Evolutionary conservation across 2,329 filamentous ascomycete species (phyloP), one percentile per base, ranked within the genome.

Genomic region (Cladosporium sp.): DNA sequence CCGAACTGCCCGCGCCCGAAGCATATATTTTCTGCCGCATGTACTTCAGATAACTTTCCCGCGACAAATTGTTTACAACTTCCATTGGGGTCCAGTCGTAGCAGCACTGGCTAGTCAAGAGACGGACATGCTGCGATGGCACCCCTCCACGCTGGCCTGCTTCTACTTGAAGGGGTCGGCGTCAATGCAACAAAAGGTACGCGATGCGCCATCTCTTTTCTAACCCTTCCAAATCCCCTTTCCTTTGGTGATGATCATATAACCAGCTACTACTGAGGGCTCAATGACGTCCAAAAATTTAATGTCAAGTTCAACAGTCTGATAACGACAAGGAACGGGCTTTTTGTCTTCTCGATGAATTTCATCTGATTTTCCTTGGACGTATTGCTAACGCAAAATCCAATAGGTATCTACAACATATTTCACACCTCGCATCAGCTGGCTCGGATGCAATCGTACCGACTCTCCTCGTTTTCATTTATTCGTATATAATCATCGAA

Each of bases 271-370:
- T 70, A 66, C 62, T 65, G 68, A 70, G 56, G 58, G 59, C 50
- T 58, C 59, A 54, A 67, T 69, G 66, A 69, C 57, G 61, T 54
- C 58, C 68, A 69, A 64, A 52, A 64, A 60, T 43, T 35, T 40
- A 43, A 59, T 61, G 67, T 77, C 74, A 77, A 77, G 75, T 75
- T 78, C 75, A 77, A 77, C 74, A 77, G 70, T 74, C 73, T 78
- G 75, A 79, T 68, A 54, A 35, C 28, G 44, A 44, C 42, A 34
- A 38, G n/a, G 4, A 28, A 10, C 7, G 22, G 22, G 22, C 35
- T 40, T 40, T 40, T 40, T 40, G 35, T 16, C 35, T 40, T n/a
- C 35, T 40, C 28, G 18, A 43, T 43, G 45, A 19, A 50, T 22
- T 14, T 14, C n/a, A 38, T 3, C 10, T 14, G 13, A 38, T 38